Conservation (phyloP, 164 flowering plant genomes). For the Platanus orientalis region DNA sequence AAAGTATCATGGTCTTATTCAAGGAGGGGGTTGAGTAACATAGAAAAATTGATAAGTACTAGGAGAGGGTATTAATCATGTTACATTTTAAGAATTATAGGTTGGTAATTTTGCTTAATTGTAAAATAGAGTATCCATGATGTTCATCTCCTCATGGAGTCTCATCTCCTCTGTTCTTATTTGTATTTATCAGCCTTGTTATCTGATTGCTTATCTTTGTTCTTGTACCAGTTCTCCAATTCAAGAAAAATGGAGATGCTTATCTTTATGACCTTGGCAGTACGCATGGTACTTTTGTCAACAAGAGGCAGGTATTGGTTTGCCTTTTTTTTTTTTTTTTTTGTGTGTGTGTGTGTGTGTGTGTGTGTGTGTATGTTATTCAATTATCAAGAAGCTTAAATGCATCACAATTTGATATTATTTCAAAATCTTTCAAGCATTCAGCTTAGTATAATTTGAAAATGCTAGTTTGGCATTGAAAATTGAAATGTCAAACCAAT, state of each 20-base stretch:
- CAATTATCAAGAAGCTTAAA: not conserved
- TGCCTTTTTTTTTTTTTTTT: not conserved
- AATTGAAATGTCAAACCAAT: not conserved
- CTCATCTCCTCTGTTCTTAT: not conserved
- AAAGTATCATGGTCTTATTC: not conserved
- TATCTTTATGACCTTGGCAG: constrained; percentile 89
- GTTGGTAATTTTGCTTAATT: not conserved
- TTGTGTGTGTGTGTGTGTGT: not conserved
- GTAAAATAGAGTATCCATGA: not conserved
- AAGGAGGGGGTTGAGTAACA: not conserved
- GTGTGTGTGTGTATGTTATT: not conserved
- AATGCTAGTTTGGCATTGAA: not conserved
- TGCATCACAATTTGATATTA: not conserved
- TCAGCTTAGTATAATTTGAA: not conserved
- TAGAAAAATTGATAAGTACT: too few species aligned
- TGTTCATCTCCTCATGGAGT: not conserved
- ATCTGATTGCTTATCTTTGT: constrained; percentile 2
- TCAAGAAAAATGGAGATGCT: constrained; percentile 64
- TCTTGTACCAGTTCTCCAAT: constrained; percentile 69
- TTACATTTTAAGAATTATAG: not conserved
- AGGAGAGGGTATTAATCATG: too few species aligned
- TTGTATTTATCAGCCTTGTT: not conserved
- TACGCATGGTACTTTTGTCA: constrained; percentile 87
- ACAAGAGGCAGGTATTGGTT: constrained; percentile 75
- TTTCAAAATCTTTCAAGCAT: not conserved